A percentile compares a stretch with the other conserved stretches of the same genome.
phyloP scores from a whole-genome alignment of 805 yeast species.

The Huiozyma sinensis region DNA sequence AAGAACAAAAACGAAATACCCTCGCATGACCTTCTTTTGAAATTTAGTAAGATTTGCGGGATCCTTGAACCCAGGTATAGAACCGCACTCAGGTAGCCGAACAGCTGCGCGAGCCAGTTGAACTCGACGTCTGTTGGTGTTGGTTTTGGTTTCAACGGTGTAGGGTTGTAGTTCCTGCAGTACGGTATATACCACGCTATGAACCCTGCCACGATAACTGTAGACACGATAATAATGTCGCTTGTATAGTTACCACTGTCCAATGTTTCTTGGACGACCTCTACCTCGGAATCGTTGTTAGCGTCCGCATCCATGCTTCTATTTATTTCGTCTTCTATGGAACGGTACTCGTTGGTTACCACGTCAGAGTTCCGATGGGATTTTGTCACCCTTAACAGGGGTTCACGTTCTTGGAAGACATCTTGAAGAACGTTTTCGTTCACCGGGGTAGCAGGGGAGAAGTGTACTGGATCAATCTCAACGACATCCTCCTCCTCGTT shows the following conservation, averaged over 20 bases:
- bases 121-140: conserved; percentile 29
- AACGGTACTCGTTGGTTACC: conserved; percentile 2
- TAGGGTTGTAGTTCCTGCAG: conserved; percentile 23
- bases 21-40: conserved; percentile 80
- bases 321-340: conserved; percentile 4
- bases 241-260: conserved; percentile 18
- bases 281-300: conserved; percentile 11
- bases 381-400: conserved; percentile 10
- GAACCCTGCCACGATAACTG: conserved; percentile 69
- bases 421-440: conserved; percentile 53
- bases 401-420: conserved; percentile 29
- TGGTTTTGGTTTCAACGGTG: not conserved
- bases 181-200: conserved; percentile 78
- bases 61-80: conserved; percentile 78
- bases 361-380: not conserved
- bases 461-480: conserved; percentile 58
- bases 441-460: conserved; percentile 83
- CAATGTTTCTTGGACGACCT: conserved; percentile 7
- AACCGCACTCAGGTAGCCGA: conserved; percentile 70
- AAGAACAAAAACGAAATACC: conserved; percentile 91
- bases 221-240: conserved; percentile 42
- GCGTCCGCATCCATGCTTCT: conserved; percentile 4
- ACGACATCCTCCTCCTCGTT: conserved; percentile 24
- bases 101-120: conserved; percentile 72
- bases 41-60: conserved; percentile 84